phyloP scores from a whole-genome alignment of 768 basidiomycete genomes.

The Tulasnella calospora region DNA sequence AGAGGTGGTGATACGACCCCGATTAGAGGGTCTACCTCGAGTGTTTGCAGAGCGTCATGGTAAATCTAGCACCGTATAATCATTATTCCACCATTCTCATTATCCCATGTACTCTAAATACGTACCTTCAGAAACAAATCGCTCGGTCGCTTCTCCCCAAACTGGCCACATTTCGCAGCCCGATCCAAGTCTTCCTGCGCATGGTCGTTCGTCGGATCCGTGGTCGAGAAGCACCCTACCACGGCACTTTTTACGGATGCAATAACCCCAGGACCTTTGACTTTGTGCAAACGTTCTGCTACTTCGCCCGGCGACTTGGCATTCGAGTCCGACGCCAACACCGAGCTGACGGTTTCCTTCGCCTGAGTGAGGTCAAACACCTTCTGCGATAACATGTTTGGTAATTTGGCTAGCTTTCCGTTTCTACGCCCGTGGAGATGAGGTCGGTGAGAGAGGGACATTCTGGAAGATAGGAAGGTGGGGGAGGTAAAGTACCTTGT shows the following conservation, averaged over 20 bases:
- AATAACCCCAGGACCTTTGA: constrained; percentile 31
- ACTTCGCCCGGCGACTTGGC: constrained; percentile 30
- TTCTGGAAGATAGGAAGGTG: background rate
- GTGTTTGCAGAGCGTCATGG: constrained; percentile 53
- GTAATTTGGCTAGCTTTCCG: background rate
- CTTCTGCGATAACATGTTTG: constrained; percentile 31
- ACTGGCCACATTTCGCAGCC: constrained; percentile 47
- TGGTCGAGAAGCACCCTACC: background rate
- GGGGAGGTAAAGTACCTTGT: background rate
- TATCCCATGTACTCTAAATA: background rate
- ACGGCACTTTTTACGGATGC: background rate
- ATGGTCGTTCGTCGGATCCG: constrained; percentile 31
- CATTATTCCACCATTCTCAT: background rate
- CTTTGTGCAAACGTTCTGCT: constrained; percentile 29
- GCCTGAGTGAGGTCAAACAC: constrained; percentile 32
- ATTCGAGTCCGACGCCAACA: background rate
- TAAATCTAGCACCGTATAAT: constrained; percentile 46
- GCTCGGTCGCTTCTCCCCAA: constrained; percentile 48
- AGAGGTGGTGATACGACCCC: constrained; percentile 59
- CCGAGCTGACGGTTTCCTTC: background rate
- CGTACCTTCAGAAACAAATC: constrained; percentile 59
- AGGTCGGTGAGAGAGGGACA: background rate
- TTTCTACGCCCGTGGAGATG: background rate
- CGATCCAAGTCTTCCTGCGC: constrained; percentile 45
- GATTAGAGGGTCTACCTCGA: constrained; percentile 52